Evolutionary conservation across 2,329 filamentous ascomycete genomes (phyloP).

Genomic region (Colletotrichum sidae): DNA sequence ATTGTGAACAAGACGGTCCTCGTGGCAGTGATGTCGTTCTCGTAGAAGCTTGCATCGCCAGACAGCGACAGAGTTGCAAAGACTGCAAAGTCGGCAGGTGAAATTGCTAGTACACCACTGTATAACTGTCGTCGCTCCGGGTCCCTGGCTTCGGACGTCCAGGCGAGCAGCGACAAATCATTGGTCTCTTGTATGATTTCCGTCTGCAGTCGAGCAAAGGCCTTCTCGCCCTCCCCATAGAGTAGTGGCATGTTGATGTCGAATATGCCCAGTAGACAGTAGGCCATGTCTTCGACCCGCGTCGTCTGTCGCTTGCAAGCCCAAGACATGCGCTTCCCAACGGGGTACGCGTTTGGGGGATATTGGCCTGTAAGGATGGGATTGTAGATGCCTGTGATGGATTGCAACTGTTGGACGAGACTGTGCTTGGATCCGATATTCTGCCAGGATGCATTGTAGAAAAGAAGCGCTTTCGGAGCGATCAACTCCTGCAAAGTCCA

Average conservation of each 20-base stretch:
- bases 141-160: constrained; percentile 2
- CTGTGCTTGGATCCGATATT: background rate
- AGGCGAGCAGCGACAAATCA: constrained; percentile 19
- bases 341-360: constrained; percentile 8
- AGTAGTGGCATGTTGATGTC: constrained; percentile 42
- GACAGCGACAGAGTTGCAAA: background rate
- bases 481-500: background rate
- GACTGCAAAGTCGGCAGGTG: background rate
- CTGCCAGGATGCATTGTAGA: constrained; percentile 7
- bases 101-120: constrained; percentile 5
- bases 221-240: constrained; percentile 43
- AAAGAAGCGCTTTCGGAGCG: background rate
- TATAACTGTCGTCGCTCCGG: background rate
- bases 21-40: background rate
- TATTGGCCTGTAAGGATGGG: background rate
- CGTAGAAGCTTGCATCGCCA: background rate
- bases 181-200: constrained; percentile 17
- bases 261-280: constrained; percentile 44
- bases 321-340: constrained; percentile 45
- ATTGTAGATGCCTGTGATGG: constrained; percentile 4
- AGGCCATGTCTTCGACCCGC: constrained; percentile 41
- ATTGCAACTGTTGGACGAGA: background rate
- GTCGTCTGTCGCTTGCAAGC: constrained; percentile 40
- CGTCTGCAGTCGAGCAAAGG: constrained; percentile 39
- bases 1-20: background rate